phyloP scores from a whole-genome alignment of 768 basidiomycete species.

The Xerocomellus chrysenteron region DNA sequence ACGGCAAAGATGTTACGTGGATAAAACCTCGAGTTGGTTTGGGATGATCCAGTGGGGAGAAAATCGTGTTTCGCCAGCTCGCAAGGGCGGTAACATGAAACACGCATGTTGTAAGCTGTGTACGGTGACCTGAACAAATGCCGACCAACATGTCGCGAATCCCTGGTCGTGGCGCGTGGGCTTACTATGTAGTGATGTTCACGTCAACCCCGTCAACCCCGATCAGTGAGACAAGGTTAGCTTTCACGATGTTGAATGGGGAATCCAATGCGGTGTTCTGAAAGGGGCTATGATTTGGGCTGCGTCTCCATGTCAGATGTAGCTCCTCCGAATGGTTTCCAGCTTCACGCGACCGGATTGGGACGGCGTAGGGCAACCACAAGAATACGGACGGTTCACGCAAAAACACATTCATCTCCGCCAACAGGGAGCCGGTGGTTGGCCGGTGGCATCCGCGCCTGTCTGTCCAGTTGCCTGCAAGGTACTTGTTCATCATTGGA shows the following conservation, averaged over 20 bases:
- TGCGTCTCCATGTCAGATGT: neutral
- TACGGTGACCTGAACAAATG: conserved; percentile 18
- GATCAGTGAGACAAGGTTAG: conserved; percentile 35
- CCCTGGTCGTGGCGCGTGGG: conserved; percentile 4
- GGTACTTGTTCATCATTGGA: conserved; percentile 15
- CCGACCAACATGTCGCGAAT: conserved; percentile 11
- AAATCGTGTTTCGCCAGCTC: neutral
- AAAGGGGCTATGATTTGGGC: conserved; percentile 11
- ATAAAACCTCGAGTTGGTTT: neutral
- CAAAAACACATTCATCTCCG: conserved; percentile 29
- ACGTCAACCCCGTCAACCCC: conserved; percentile 6
- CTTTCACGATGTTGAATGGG: conserved; percentile 23
- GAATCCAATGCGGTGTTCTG: conserved; percentile 17
- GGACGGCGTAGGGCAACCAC: conserved; percentile 21
- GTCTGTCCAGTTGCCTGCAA: neutral
- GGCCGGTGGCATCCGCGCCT: conserved; percentile 11
- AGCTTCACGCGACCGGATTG: conserved; percentile 13
- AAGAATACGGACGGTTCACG: conserved; percentile 5
- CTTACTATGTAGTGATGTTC: neutral
- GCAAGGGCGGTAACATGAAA: neutral
- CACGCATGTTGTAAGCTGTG: conserved; percentile 10
- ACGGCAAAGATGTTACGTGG: neutral
- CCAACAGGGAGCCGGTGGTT: conserved; percentile 16
- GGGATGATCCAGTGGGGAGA: too few species aligned
- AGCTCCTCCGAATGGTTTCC: conserved; percentile 18